phyloP scores from a whole-genome alignment of 371 early-diverging fungal genomes.

The Mortierella sp. region DNA sequence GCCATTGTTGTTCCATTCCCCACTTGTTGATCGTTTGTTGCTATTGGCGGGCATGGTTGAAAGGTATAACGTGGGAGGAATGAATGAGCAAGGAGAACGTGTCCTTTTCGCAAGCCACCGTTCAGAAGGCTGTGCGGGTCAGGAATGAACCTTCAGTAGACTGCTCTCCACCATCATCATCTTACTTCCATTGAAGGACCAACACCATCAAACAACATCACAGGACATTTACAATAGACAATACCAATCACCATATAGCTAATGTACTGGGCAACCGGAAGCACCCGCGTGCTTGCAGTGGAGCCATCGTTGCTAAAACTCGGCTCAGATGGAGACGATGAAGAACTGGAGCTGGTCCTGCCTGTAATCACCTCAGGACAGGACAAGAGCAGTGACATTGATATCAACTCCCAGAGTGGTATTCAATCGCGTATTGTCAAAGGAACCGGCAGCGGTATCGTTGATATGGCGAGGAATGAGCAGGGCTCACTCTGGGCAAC shows the following conservation, averaged over 20 bases:
- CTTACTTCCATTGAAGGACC: not conserved
- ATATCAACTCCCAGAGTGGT: conserved; percentile 36
- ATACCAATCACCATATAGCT: not conserved
- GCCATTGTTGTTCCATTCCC: conserved; percentile 22
- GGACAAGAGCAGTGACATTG: conserved; percentile 28
- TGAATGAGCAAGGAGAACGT: not conserved
- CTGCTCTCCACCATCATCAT: not conserved
- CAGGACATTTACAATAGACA: not conserved
- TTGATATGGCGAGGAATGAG: conserved; percentile 51
- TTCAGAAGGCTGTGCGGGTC: not conserved
- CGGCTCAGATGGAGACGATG: conserved; percentile 47
- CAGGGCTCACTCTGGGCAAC: conserved; percentile 54
- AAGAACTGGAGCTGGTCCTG: conserved; percentile 51
- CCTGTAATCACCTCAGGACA: conserved; percentile 51
- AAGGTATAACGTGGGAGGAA: not conserved
- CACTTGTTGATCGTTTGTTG: conserved; percentile 42
- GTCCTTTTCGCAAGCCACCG: not conserved
- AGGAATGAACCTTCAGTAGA: not conserved
- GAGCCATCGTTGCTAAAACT: conserved; percentile 52
- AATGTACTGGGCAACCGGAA: conserved; percentile 58
- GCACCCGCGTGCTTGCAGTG: conserved; percentile 53
- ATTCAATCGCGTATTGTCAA: conserved; percentile 46
- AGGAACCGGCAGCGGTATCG: conserved; percentile 49
- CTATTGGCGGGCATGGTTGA: conserved; percentile 20
- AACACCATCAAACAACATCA: not conserved